Percentiles rank a stretch among this genome's conserved stretches.
These are phyloP conservation scores for Botrytis squamosa DNA, from an alignment of 2,329 filamentous ascomycete genomes.

Conservation along the genomic window DNA sequence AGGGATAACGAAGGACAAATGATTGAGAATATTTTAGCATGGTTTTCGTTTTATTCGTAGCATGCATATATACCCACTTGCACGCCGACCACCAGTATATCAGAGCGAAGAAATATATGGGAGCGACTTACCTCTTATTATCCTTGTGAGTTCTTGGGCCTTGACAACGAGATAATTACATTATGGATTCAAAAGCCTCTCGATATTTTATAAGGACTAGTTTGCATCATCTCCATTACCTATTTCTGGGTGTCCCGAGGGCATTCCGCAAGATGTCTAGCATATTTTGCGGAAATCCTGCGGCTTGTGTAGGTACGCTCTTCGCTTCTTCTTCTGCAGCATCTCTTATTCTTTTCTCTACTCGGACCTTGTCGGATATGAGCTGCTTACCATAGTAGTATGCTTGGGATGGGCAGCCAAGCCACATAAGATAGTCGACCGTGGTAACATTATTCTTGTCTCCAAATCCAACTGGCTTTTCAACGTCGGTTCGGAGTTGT, in stretches of 20 bases:
- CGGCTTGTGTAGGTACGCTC: not conserved
- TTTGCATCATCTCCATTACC: too few relatives aligned
- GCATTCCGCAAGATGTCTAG: not conserved
- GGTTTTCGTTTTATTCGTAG: not conserved
- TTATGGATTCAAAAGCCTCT: too few relatives aligned
- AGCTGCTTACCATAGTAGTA: not conserved
- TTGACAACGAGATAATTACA: too few relatives aligned
- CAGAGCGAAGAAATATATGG: not conserved
- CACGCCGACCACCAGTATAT: not conserved
- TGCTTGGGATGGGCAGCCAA: slow-evolving; percentile 8
- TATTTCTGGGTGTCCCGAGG: not conserved
- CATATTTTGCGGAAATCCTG: not conserved
- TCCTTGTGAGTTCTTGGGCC: too few relatives aligned
- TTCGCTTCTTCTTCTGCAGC: not conserved
- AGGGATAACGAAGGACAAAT: too few relatives aligned
- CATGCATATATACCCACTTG: not conserved
- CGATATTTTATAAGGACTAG: too few relatives aligned
- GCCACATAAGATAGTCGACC: slow-evolving; percentile 1
- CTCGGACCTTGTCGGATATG: not conserved
- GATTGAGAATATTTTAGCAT: not conserved
- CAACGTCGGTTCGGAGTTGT: not conserved
- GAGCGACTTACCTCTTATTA: not conserved
- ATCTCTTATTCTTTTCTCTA: not conserved
- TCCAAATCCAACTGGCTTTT: not conserved
- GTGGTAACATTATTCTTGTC: not conserved